Conservation (phyloP, 306 rosid species). For the Acacia confusa region DNA sequence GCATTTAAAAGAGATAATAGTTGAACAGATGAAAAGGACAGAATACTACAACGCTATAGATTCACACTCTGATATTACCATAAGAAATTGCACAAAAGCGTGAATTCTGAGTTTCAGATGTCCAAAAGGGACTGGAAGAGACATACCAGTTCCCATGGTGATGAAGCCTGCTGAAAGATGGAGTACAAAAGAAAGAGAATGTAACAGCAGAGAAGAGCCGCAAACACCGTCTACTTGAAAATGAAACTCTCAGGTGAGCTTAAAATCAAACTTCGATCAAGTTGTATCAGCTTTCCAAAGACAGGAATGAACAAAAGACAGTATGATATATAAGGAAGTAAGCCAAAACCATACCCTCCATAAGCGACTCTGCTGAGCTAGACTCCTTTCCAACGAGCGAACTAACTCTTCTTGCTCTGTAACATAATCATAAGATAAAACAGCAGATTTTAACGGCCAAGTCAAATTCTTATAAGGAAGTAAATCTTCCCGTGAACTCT, state of each 20-base stretch:
- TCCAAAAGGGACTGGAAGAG: neutral
- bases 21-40: neutral
- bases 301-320: neutral
- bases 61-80: neutral
- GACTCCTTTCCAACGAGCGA: constrained; percentile 66
- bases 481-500: neutral
- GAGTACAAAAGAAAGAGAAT: constrained; percentile 66
- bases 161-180: constrained; percentile 65
- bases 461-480: neutral
- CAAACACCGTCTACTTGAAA: constrained; percentile 62
- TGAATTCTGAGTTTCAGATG: neutral
- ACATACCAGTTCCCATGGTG: constrained; percentile 94
- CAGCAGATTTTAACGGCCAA: constrained; percentile 11
- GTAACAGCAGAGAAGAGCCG: constrained; percentile 58
- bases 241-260: constrained; percentile 1
- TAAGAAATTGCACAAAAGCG: neutral
- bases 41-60: neutral
- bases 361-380: constrained; percentile 68
- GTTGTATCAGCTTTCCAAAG: neutral
- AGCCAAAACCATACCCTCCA: constrained; percentile 73
- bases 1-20: neutral
- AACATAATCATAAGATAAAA: neutral
- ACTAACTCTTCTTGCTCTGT: constrained; percentile 82
- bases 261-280: constrained; percentile 22
- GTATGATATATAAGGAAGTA: neutral